Percentiles rank a stretch among this genome's conserved stretches.
Conservation (phyloP, 345 rosid species). For the Cochlearia excelsa region DNA sequence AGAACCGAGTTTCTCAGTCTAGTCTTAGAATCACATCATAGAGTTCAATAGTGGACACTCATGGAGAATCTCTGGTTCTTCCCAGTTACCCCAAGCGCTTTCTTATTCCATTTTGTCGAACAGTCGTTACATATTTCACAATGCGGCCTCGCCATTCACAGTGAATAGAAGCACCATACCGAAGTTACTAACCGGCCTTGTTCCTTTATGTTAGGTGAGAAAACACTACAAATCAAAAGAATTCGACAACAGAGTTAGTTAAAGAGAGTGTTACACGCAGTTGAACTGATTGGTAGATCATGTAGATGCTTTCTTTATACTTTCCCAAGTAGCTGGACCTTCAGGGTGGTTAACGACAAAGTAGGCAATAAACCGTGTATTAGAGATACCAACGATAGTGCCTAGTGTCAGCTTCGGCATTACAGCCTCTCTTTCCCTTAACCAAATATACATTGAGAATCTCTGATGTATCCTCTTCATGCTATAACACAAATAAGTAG, state of each 20-base stretch:
- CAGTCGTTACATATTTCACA: slow-evolving; percentile 1
- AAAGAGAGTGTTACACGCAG: neutral
- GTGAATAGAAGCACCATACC: neutral
- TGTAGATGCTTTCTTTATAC: slow-evolving; percentile 42
- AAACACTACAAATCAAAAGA: neutral
- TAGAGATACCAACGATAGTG: slow-evolving; percentile 50
- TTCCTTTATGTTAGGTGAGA: neutral
- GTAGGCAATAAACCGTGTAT: slow-evolving; percentile 36
- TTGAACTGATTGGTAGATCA: neutral
- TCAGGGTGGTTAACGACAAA: slow-evolving; percentile 53
- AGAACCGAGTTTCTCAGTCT: neutral
- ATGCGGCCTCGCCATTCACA: neutral
- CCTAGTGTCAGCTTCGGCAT: slow-evolving; percentile 40
- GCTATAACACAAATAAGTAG: slow-evolving; percentile 50
- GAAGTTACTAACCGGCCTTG: slow-evolving; percentile 5
- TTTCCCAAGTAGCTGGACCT: slow-evolving; percentile 62
- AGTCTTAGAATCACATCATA: slow-evolving; percentile 1
- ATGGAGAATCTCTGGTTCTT: slow-evolving; percentile 10
- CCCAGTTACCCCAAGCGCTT: slow-evolving; percentile 10
- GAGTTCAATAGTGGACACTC: neutral
- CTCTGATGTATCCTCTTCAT: slow-evolving; percentile 53
- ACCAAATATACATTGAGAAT: slow-evolving; percentile 66
- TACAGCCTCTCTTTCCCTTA: slow-evolving; percentile 45
- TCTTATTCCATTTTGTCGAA: slow-evolving; percentile 10
- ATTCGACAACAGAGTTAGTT: neutral